Evolutionary conservation across 345 rosid species (phyloP).

Genomic region (Sisymbrium altissimum): DNA sequence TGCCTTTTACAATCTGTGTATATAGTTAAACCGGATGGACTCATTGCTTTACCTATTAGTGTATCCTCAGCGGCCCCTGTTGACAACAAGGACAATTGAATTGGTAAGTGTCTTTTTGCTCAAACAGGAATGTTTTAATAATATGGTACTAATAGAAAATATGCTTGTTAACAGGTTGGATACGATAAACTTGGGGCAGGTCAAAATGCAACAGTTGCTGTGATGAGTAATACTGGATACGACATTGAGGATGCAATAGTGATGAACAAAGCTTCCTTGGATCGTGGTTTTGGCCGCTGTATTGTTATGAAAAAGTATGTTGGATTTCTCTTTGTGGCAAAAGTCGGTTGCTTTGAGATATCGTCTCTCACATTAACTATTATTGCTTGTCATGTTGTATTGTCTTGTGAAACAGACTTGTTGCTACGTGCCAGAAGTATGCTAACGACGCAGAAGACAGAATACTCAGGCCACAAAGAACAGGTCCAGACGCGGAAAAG

Average conservation of each 20-base stretch:
- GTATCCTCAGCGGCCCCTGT: conserved; percentile 87
- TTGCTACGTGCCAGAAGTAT: conserved; percentile 48
- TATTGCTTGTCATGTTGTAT: conserved; percentile 6
- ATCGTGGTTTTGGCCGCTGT: conserved; percentile 98
- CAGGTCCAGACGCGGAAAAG: conserved; percentile 57
- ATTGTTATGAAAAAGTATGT: conserved; percentile 86
- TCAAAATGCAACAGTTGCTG: conserved; percentile 98
- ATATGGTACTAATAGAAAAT: conserved; percentile 7
- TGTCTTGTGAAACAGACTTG: conserved; percentile 42
- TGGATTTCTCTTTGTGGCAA: not conserved
- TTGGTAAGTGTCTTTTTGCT: conserved; percentile 50
- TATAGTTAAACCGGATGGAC: conserved; percentile 82
- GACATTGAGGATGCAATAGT: conserved; percentile 98
- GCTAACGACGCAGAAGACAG: conserved; percentile 49
- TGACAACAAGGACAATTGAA: conserved; percentile 95
- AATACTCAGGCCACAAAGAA: conserved; percentile 64
- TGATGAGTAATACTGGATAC: conserved; percentile 92
- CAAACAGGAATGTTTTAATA: not conserved
- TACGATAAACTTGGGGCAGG: conserved; percentile 99
- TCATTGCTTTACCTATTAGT: conserved; percentile 81
- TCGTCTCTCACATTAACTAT: not conserved
- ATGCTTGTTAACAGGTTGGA: conserved; percentile 57
- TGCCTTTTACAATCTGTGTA: not conserved
- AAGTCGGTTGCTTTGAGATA: conserved; percentile 7
- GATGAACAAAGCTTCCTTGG: conserved; percentile 93